Evolutionary conservation across 192 early-diverging fungal species (phyloP), one percentile per base, ranked within the genome.

Genomic region (Backusella morwellensis): DNA sequence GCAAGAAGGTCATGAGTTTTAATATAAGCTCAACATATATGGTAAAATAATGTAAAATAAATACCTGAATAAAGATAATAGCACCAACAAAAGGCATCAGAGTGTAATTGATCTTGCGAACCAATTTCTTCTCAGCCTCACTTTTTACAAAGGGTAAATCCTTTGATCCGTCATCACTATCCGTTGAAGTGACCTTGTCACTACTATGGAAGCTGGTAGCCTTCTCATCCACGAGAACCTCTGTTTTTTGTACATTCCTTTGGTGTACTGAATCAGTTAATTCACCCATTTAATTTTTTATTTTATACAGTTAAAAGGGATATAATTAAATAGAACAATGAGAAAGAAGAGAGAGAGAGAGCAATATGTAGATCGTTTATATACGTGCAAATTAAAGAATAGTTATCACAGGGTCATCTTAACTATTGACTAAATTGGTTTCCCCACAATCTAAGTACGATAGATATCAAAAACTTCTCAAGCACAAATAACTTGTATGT

Each of bases 1-100:
- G 23, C 19, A 70, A 70, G 11, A 70, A 40, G 2, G 12, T 35
- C 0, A 8, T 68, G n/a, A 36, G 35, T 6, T 68, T 68, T 19
- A 29, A 35, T 68, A 29, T 68, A 36, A 21, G 2, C 35, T 35
- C 35, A n/a, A 35, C 9, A 73, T 52, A 32, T 54, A 29, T 12
- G 23, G n/a, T 63, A 63, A 12, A 63, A 26, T 3, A 32, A 59
- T 19, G 21, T 59, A 44, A 17, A 44, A 4, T 4, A 63, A 23
- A 15, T 74, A 74, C 72, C 50, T 75, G 74, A 44, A 75, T 75
- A 68, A 75, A 75, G n/a, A 75, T n/a, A 68, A 75, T 75, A 32
- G 66, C 59, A 32, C 74, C 74, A 9, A 75, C 63, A 42, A 75
- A 67, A 5, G 74, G 74, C 17, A 75, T 29, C 3, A 75, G n/a